Base-by-base conservation (phyloP, 73 alveolate genomes). In the Symbiodinium pilosum region DNA sequence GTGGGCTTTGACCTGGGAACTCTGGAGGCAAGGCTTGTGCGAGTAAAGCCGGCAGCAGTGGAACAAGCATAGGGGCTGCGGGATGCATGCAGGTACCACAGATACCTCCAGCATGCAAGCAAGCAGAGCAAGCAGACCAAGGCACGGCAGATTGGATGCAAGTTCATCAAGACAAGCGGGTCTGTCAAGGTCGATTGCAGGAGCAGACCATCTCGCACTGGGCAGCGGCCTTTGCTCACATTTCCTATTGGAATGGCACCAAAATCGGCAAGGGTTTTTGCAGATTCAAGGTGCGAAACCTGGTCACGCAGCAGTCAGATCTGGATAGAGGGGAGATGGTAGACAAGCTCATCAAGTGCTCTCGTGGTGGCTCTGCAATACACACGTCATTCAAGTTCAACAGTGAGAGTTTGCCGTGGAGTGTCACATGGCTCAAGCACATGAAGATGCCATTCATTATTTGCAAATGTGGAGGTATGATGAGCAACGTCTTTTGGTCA, bases 261-360 rank as follows among this genome's bases (percentile, higher is more conserved):
- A 47, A 47, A 14, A 47, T 47, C 14, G 21, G 59, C 59, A 14
- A 47, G 59, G 59, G 6, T 47, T 47, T 14, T 47, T 47, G 59
- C 59, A 47, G 14, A 47, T 14, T 14, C 59, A 18, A 89, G 95
- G 95, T 89, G 73, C 44, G 41, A 30, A 89, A 39, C 42, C 44
- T 89, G 43, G 75, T 68, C 43, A 89, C 69, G 47, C 39, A 28
- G 75, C 86, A 59, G 38, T 30, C 69, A 14, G 95, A 89, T 39
- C 30, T 89, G 43, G 95, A 89, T 41, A 84, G 95, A 36, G 95
- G 95, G 12, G 95, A 64, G 12, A 56, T 89, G 68, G 87, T 89
- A 87, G 95, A 89, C 95, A 89, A 89, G 30, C 95, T 89, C 73
- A 89, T 89, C 52, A 89, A 89, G 95, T 64, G 87, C 95, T 30